Evolutionary conservation across 1,284 basidiomycete species (phyloP), one percentile per base, ranked within the genome.

Genomic region (Afroboletus lepidellus): DNA sequence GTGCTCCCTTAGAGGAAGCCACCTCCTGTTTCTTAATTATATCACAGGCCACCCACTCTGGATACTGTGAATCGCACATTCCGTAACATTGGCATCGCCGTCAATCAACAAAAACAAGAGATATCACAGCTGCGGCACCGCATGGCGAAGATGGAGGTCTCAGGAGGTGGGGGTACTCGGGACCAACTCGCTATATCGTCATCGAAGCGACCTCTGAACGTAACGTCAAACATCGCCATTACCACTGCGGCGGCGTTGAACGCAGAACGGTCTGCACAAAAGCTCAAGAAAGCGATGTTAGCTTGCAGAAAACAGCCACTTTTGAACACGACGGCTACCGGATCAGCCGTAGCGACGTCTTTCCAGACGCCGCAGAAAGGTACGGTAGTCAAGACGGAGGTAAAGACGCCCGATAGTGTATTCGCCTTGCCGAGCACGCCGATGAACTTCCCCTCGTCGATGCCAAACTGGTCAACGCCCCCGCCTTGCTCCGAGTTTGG

Each of bases 51-150:
- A 8, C 92, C 93, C 0, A 85, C 90, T 11, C 70, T 95, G 42
- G 92, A 93, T 62, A 88, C 89, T 0, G 81, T 95, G 61, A 85
- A 90, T 56, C 81, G 92, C 25, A 90, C 90, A 0, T 89, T 87
- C 60, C 82, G 87, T 43, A 94, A 94, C 66, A 91, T 95, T 57
- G 87, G 89, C 45, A 62, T 81, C 20, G 81, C 82, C 1, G 77
- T 90, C 48, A 75, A 79, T 29, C 82, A 85, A 54, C 85, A 90
- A 67, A 72, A 74, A 1, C 69, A 76, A 39, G 83, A 87, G 32
- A 72, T 93, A 27, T 73, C 78, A 23, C 68, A 71, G 3, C 74
- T 93, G 20, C 32, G 78, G 1, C 65, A 75, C 23, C 79, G 86
- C 32, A 69, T 90, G 18, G 71, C 80, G 9, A 78, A 76, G 51